Percentiles rank a stretch among this genome's conserved stretches.
Conservation (phyloP, 441 rosid species). For the Theobroma grandiflorum region DNA sequence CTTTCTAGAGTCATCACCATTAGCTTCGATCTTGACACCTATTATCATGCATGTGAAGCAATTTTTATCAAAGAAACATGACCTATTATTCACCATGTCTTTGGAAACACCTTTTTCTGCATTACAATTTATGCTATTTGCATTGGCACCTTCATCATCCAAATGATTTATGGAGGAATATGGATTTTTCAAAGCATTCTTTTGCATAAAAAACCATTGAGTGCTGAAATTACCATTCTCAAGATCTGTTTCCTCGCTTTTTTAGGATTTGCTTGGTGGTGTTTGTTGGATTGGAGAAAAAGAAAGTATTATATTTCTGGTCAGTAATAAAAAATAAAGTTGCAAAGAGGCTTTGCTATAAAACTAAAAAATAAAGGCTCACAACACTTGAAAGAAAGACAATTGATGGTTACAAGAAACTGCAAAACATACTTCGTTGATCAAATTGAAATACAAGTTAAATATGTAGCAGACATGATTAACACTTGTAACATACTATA, state of each 20-base stretch:
- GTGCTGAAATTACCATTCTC: neutral
- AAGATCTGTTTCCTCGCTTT: neutral
- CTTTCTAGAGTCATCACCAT: neutral
- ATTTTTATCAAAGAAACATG: constrained; percentile 21
- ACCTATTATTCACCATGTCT: neutral
- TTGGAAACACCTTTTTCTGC: constrained; percentile 25
- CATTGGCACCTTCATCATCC: neutral
- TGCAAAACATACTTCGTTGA: too few species aligned
- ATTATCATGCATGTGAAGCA: constrained; percentile 28
- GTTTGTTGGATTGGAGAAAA: neutral
- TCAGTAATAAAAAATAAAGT: too few species aligned
- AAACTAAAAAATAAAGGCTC: too few species aligned
- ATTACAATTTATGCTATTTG: neutral
- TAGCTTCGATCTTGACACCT: constrained; percentile 19
- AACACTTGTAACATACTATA: too few species aligned
- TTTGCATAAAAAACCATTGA: constrained; percentile 27
- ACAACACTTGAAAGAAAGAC: too few species aligned
- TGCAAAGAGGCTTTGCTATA: too few species aligned
- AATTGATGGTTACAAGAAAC: too few species aligned
- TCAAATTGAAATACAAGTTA: too few species aligned
- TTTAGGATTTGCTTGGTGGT: neutral
- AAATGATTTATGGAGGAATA: neutral
- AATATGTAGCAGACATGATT: too few species aligned
- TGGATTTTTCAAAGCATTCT: neutral
- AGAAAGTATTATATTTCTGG: too few species aligned